These are phyloP conservation scores for Aurantiochytrium sp. DNA, from an alignment of 108 stramenopile genomes.

Conservation along the genomic window DNA sequence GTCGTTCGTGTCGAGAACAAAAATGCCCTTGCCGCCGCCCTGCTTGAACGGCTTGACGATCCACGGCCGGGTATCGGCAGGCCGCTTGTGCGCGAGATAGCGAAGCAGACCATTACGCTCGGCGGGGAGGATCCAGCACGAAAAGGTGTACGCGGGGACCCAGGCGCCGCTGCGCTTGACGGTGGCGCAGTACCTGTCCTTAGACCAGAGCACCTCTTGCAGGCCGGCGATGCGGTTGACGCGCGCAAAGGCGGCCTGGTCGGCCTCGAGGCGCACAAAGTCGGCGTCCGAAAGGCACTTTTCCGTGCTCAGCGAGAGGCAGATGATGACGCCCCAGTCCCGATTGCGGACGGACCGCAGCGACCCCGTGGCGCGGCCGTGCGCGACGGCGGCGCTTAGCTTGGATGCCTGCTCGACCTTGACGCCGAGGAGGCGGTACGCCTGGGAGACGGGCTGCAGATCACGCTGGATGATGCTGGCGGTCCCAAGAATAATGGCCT, in stretches of 20 bases:
- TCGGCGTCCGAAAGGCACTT: slow-evolving; percentile 6
- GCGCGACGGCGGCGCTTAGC: neutral
- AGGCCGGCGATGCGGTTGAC: neutral
- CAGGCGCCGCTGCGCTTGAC: neutral
- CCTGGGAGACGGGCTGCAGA: neutral
- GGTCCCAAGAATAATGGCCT: neutral
- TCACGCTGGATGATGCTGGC: slow-evolving; percentile 1
- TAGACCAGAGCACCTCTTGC: slow-evolving; percentile 27
- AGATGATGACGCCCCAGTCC: slow-evolving; percentile 20
- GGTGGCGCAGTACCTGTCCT: slow-evolving; percentile 16
- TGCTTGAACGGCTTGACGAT: slow-evolving; percentile 13
- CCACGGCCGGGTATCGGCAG: neutral
- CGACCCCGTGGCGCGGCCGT: neutral
- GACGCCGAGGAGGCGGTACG: neutral
- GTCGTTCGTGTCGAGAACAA: neutral
- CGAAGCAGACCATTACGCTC: neutral
- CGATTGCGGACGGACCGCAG: neutral
- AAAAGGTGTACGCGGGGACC: neutral
- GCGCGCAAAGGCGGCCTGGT: neutral
- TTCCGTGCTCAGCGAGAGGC: neutral
- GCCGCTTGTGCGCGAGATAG: neutral
- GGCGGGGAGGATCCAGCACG: slow-evolving; percentile 13
- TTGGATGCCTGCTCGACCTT: neutral
- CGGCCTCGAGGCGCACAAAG: slow-evolving; percentile 1
- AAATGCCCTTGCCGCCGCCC: slow-evolving; percentile 10